These are phyloP conservation scores for Globisporangium radiosum DNA, from an alignment of 352 stramenopile genomes.

Conservation along the genomic window DNA sequence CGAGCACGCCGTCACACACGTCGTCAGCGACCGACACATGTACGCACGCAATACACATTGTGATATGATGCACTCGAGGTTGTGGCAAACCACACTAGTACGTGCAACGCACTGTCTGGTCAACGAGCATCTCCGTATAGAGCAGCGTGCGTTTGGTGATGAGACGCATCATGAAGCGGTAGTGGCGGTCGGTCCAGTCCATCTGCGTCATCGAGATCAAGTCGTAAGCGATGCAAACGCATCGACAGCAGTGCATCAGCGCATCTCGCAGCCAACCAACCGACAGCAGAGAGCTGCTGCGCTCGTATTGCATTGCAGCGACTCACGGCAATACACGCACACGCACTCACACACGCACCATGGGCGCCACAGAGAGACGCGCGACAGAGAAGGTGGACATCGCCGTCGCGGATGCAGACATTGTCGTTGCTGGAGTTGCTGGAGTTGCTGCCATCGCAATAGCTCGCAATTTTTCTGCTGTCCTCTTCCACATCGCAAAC, in stretches of 20 bases:
- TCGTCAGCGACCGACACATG: background rate
- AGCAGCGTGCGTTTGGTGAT: slow-evolving; percentile 91
- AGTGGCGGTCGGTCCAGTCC: slow-evolving; percentile 97
- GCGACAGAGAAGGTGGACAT: background rate
- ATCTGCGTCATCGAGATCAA: slow-evolving; percentile 56
- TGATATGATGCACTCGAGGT: no score
- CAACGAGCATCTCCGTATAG: slow-evolving; percentile 99
- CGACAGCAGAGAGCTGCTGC: background rate
- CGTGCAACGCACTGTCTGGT: slow-evolving; percentile 83
- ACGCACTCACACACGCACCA: slow-evolving; percentile 4
- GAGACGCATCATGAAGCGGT: slow-evolving; percentile 91
- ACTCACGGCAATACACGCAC: background rate
- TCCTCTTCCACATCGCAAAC: no score
- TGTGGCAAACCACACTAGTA: background rate
- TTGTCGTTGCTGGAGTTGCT: no score
- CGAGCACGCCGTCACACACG: background rate
- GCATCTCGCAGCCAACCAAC: background rate
- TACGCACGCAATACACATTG: no score
- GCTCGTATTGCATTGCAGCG: no score
- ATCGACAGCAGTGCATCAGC: background rate
- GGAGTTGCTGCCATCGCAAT: no score
- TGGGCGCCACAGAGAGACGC: slow-evolving; percentile 14
- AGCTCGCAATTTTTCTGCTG: no score
- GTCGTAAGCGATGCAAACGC: background rate
- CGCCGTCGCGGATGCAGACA: no score